Evolutionary conservation across 805 yeast species (phyloP).

Genomic region (Candida tammaniensis): DNA sequence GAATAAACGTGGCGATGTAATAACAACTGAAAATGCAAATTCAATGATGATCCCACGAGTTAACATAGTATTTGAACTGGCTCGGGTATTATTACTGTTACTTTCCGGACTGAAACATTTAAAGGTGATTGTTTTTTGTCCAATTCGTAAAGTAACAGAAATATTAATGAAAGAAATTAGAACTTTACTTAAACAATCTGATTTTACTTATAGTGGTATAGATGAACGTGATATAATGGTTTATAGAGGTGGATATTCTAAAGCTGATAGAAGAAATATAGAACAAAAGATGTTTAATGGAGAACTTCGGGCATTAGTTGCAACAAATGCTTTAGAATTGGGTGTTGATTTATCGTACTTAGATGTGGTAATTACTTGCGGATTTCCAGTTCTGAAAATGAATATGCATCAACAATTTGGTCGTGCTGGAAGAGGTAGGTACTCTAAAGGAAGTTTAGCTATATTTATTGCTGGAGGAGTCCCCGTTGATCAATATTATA

Average conservation of each 20-base stretch:
- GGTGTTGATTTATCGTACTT: slow-evolving; percentile 94
- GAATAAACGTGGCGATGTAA: slow-evolving; percentile 52
- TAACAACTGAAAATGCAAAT: not conserved
- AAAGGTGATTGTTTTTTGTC: slow-evolving; percentile 87
- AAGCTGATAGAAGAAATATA: slow-evolving; percentile 79
- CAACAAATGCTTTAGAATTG: slow-evolving; percentile 92
- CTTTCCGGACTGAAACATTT: slow-evolving; percentile 53
- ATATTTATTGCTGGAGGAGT: slow-evolving; percentile 77
- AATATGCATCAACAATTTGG: slow-evolving; percentile 96
- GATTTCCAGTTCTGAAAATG: slow-evolving; percentile 85
- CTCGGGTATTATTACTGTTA: slow-evolving; percentile 66
- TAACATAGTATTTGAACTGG: slow-evolving; percentile 72
- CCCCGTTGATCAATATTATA: slow-evolving; percentile 84
- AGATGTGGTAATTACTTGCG: slow-evolving; percentile 89
- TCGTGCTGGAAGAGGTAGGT: slow-evolving; percentile 85
- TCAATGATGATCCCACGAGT: slow-evolving; percentile 44
- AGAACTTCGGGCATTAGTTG: slow-evolving; percentile 76
- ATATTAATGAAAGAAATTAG: slow-evolving; percentile 81
- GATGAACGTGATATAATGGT: slow-evolving; percentile 70
- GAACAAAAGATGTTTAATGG: slow-evolving; percentile 92
- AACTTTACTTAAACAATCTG: slow-evolving; percentile 41
- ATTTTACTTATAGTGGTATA: slow-evolving; percentile 37
- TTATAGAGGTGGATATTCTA: slow-evolving; percentile 92
- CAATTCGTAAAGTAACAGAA: slow-evolving; percentile 83
- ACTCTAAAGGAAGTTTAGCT: slow-evolving; percentile 73